Conservation (phyloP, 2,329 filamentous ascomycete species). For the Cercospora nicotianae region DNA sequence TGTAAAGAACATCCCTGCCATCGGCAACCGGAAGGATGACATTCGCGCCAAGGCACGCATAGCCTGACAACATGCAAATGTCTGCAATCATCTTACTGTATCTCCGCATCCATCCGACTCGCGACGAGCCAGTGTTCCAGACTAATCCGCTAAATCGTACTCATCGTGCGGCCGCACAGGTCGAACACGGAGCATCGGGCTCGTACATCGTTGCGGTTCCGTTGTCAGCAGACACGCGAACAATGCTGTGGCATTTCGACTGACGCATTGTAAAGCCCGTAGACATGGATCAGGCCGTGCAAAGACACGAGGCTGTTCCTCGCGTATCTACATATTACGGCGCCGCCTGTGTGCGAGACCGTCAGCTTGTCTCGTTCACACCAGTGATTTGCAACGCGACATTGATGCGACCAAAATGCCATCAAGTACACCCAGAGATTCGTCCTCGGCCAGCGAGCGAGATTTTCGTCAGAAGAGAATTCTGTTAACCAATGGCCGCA, state of each 20-base stretch:
- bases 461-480: slow-evolving; percentile 8
- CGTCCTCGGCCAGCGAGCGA: not conserved
- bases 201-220: not conserved
- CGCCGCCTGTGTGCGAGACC: not conserved
- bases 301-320: not conserved
- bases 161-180: slow-evolving; percentile 6
- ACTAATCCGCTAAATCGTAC: not conserved
- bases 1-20: not conserved
- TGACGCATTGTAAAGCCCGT: not conserved
- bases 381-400: not conserved
- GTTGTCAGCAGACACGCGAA: not conserved
- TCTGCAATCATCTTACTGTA: not conserved
- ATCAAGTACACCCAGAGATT: not conserved
- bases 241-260: not conserved
- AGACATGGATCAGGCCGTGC: slow-evolving; percentile 9
- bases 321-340: slow-evolving; percentile 6
- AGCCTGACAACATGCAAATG: not conserved
- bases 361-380: not conserved
- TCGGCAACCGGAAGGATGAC: slow-evolving; percentile 1
- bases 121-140: not conserved
- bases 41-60: not conserved
- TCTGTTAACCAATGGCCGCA: slow-evolving; percentile 27
- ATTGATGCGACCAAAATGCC: not conserved
- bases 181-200: not conserved
- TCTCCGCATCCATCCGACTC: slow-evolving; percentile 7